Evolutionary conservation across 179 eudicot species (phyloP).

Genomic region (Heliamphora pulchella): DNA sequence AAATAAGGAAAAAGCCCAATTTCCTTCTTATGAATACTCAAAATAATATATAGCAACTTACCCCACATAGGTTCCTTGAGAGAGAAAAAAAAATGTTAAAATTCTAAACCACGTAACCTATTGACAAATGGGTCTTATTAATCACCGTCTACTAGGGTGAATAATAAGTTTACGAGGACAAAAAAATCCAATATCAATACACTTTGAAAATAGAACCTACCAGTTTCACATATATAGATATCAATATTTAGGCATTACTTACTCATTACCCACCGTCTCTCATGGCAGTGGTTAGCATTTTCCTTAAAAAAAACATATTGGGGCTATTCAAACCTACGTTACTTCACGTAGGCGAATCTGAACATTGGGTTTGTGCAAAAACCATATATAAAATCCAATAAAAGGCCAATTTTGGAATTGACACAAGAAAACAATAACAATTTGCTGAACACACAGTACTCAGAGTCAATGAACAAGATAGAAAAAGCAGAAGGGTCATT

Average conservation of each 20-base stretch:
- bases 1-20: not conserved
- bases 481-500: too few relatives aligned
- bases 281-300: too few relatives aligned
- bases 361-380: not conserved
- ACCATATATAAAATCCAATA: not conserved
- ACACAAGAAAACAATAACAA: not conserved
- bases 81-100: not conserved
- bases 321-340: not conserved
- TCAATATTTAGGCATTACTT: too few relatives aligned
- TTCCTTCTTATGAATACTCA: not conserved
- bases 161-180: too few relatives aligned
- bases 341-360: not conserved
- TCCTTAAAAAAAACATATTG: too few relatives aligned
- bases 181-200: too few relatives aligned
- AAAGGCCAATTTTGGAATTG: not conserved
- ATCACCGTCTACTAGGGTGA: too few relatives aligned
- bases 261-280: too few relatives aligned
- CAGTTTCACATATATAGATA: too few relatives aligned
- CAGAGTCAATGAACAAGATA: not conserved
- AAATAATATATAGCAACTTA: not conserved
- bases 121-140: too few relatives aligned
- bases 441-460: not conserved
- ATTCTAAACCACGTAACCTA: not conserved
- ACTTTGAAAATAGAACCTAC: too few relatives aligned
- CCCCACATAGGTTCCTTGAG: not conserved